Conservation (phyloP, 2,329 filamentous ascomycete genomes). For the Botrytis fabae region DNA sequence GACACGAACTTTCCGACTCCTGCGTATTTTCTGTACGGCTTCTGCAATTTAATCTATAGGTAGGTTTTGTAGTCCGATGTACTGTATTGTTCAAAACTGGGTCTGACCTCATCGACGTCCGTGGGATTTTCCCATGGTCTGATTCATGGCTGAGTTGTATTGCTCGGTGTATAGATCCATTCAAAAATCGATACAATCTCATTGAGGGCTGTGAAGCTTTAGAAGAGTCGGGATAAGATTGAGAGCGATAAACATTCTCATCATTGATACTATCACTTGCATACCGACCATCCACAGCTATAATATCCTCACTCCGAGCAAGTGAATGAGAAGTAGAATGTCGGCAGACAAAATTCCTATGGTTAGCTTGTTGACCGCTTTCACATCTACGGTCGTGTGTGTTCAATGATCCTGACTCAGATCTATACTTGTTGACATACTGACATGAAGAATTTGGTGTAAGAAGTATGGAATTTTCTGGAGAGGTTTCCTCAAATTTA, state of each 20-base stretch:
- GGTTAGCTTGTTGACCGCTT: slow-evolving; percentile 12
- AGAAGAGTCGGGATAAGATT: background rate
- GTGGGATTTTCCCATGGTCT: background rate
- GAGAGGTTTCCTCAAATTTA: background rate
- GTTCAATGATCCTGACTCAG: background rate
- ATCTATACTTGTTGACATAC: background rate
- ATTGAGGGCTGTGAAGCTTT: background rate
- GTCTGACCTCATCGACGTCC: background rate
- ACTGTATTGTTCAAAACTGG: no score
- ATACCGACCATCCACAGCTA: slow-evolving; percentile 33
- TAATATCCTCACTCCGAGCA: slow-evolving; percentile 23
- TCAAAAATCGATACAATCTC: background rate
- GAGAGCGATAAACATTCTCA: background rate
- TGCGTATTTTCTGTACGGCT: background rate
- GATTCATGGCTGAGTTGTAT: background rate
- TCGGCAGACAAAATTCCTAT: slow-evolving; percentile 30
- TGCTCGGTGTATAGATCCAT: background rate
- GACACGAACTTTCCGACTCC: no score
- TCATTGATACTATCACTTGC: slow-evolving; percentile 27
- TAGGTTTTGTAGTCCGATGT: background rate
- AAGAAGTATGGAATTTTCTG: background rate
- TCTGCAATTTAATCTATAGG: background rate
- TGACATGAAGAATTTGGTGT: background rate
- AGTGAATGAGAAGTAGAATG: slow-evolving; percentile 33
- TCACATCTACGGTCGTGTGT: background rate